Percentiles rank a stretch among this genome's conserved stretches.
These are phyloP conservation scores for Penicillium brasilianum DNA, from an alignment of 2,329 filamentous ascomycete species.

Conservation along the genomic window DNA sequence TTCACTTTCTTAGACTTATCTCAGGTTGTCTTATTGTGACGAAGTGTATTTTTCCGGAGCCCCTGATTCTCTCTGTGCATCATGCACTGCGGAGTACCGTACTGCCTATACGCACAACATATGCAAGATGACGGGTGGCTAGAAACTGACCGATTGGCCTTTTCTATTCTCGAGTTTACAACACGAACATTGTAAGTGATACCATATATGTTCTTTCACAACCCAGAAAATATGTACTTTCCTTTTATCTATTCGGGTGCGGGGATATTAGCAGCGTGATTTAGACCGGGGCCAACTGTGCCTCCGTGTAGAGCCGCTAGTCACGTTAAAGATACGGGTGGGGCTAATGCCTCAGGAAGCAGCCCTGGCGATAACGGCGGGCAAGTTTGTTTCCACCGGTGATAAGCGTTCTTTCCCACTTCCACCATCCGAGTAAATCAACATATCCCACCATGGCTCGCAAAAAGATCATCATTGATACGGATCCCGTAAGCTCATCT, in stretches of 20 bases:
- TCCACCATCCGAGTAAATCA: slow-evolving; percentile 1
- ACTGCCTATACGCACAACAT: not conserved
- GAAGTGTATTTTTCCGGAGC: not conserved
- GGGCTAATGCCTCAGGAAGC: slow-evolving; percentile 18
- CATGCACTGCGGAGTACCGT: not conserved
- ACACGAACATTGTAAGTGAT: not conserved
- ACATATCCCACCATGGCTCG: slow-evolving; percentile 60
- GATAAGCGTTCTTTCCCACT: slow-evolving; percentile 8
- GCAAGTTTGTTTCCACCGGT: not conserved
- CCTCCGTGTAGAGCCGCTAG: not conserved
- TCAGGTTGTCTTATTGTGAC: too few relatives aligned
- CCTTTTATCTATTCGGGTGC: not conserved
- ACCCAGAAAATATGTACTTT: not conserved
- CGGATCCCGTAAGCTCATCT: slow-evolving; percentile 72
- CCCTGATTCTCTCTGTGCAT: not conserved
- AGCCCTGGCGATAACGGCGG: not conserved
- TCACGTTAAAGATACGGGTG: not conserved
- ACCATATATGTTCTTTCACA: not conserved
- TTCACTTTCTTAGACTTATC: not conserved
- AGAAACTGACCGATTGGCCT: not conserved
- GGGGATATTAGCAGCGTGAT: not conserved
- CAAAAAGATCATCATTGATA: slow-evolving; percentile 90
- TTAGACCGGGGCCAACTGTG: not conserved
- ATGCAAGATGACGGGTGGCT: not conserved
- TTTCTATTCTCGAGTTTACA: not conserved